phyloP scores from a whole-genome alignment of 768 basidiomycete genomes.

The Cyclocybe cylindracea region DNA sequence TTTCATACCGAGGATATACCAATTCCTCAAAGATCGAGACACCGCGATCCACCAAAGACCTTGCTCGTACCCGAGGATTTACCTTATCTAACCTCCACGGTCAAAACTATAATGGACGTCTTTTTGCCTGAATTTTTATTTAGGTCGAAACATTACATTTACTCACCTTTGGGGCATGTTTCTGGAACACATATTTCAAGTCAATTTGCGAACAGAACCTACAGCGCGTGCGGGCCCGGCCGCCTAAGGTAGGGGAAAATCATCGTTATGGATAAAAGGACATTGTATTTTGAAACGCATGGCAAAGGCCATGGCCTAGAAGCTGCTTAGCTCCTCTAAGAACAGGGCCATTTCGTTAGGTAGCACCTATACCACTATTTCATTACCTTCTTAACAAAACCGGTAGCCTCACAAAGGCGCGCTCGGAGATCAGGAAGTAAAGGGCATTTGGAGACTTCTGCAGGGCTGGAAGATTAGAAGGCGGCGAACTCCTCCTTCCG shows the following conservation, averaged over 20 bases:
- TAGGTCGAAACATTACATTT: not conserved
- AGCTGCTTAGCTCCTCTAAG: too few relatives aligned
- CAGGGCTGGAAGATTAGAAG: constrained; percentile 4
- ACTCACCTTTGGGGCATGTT: constrained; percentile 5
- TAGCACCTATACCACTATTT: too few relatives aligned
- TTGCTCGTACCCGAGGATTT: constrained; percentile 13
- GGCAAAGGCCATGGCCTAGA: too few relatives aligned
- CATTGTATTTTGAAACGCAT: too few relatives aligned
- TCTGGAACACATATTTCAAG: constrained; percentile 7
- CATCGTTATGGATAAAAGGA: not conserved
- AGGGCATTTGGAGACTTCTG: not conserved
- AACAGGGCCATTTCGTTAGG: too few relatives aligned
- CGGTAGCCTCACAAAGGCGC: too few relatives aligned
- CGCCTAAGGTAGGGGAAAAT: not conserved
- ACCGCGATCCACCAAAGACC: not conserved
- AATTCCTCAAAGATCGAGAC: not conserved
- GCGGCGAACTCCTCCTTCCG: constrained; percentile 9
- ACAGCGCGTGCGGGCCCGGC: not conserved
- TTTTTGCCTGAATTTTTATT: not conserved
- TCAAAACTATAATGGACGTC: not conserved
- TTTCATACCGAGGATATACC: not conserved
- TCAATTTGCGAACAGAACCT: constrained; percentile 5
- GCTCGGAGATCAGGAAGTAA: too few relatives aligned
- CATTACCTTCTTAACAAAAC: too few relatives aligned
- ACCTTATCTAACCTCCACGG: constrained; percentile 14